phyloP scores from a whole-genome alignment of 768 basidiomycete genomes.

The Mycena olivaceomarginata region DNA sequence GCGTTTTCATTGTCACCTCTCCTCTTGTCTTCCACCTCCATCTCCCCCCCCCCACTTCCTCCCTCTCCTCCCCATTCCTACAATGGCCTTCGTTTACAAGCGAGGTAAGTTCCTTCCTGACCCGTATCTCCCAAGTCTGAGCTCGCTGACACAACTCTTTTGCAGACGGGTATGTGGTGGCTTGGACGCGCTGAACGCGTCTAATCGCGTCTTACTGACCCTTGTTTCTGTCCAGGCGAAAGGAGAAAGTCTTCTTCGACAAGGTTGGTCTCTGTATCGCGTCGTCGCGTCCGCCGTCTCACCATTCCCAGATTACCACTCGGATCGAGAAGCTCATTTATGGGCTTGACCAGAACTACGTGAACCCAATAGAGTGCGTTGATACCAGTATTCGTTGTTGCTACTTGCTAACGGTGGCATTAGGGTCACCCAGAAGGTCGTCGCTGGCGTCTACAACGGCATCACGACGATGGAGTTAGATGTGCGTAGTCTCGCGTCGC shows the following conservation, averaged over 20 bases:
- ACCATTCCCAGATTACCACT: constrained; percentile 81
- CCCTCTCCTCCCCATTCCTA: constrained; percentile 9
- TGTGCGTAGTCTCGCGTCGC: constrained; percentile 66
- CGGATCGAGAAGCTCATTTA: constrained; percentile 95
- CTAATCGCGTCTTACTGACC: constrained; percentile 54
- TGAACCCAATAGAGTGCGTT: constrained; percentile 94
- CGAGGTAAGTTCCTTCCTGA: constrained; percentile 26
- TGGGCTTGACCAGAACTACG: constrained; percentile 93
- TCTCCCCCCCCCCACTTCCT: constrained; percentile 12
- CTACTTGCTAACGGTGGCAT: constrained; percentile 14
- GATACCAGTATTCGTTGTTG: background rate
- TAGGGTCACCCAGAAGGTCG: constrained; percentile 95
- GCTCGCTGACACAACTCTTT: constrained; percentile 31
- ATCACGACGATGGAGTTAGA: constrained; percentile 99
- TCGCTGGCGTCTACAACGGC: constrained; percentile 94
- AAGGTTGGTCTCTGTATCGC: constrained; percentile 73
- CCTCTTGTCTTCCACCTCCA: constrained; percentile 28
- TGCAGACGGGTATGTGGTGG: constrained; percentile 68
- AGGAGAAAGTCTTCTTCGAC: constrained; percentile 95
- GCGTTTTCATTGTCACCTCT: constrained; percentile 19
- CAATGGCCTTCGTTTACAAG: constrained; percentile 45
- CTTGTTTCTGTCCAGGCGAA: constrained; percentile 70
- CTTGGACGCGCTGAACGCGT: constrained; percentile 53
- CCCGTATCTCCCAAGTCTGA: background rate
- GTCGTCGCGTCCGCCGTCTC: constrained; percentile 42